Evolutionary conservation across 164 flowering plant species (phyloP), one percentile per base, ranked within the genome.

Genomic region (Stephania japonica): DNA sequence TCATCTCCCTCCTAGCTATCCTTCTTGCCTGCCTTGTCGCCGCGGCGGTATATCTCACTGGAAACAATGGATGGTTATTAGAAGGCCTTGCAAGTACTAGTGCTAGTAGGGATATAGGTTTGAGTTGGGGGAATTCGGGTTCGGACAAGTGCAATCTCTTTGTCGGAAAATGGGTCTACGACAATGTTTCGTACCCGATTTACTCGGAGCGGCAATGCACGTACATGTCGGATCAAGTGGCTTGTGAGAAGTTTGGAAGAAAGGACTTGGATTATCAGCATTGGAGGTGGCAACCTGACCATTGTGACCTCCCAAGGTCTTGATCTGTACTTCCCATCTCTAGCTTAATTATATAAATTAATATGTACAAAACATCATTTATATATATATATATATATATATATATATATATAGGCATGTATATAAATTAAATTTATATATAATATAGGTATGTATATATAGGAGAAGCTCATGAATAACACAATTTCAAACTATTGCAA

Each of bases 221-320:
- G 7, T 92, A 80, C 84, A 92, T 94, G 97, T 90, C 93, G 0
- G 97, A 91, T 77, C 88, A 91, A 70, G 65, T 92, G 82, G 91
- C 97, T 27, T 94, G 98, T 75, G 87, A 83, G 83, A 91, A 91
- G 84, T 88, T 81, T 78, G 97, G 98, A 43, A 85, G 98, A 66
- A 83, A 75, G 70, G 97, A 94, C 70, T 76, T 90, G 77, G 77
- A 77, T 56, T 92, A 87, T 73, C 94, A 87, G 81, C 80, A 81
- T 26, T 92, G 97, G 98, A 87, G 97, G 65, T 94, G 98, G 98
- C 97, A 92, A 59, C 98, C 98, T 42, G 83, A 85, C 78, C 83
- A 82, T 1, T 94, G 98, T 80, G 85, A 88, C 76, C 89, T 94
- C 38, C 95, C 97, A 41, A 90, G 97, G 98, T 93, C 16, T 10